Conservation (phyloP, 192 early-diverging fungal species). For the Backusella australiensis region DNA sequence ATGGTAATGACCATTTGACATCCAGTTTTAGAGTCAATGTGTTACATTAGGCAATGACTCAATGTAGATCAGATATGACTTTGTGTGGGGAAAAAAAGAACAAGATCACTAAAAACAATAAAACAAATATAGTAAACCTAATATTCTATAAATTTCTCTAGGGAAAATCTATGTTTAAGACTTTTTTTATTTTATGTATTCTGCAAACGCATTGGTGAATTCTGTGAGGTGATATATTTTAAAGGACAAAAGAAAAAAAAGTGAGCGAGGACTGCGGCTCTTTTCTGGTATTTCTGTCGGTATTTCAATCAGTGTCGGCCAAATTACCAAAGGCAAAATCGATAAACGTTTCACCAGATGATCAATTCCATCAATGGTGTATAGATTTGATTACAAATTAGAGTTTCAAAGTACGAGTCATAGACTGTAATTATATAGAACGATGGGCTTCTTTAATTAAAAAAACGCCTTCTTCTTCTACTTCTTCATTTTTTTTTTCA, state of each 20-base stretch:
- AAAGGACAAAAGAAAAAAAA: neutral
- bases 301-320: neutral
- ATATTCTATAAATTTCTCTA: neutral
- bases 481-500: neutral
- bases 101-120: neutral
- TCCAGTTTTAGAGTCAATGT: neutral
- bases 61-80: neutral
- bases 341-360: neutral
- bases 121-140: neutral
- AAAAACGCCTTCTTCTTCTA: neutral
- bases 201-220: neutral
- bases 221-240: neutral
- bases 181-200: neutral
- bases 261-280: neutral
- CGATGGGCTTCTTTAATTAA: neutral
- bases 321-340: neutral
- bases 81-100: neutral
- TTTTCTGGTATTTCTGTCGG: neutral
- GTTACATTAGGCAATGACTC: neutral
- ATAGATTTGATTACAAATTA: conserved; percentile 2
- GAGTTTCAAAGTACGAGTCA: conserved; percentile 2
- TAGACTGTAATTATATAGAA: neutral
- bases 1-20: neutral
- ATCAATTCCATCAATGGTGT: neutral
- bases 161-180: neutral